Evolutionary conservation across 73 alveolate species (phyloP).

Genomic region (Blepharisma japonicum): DNA sequence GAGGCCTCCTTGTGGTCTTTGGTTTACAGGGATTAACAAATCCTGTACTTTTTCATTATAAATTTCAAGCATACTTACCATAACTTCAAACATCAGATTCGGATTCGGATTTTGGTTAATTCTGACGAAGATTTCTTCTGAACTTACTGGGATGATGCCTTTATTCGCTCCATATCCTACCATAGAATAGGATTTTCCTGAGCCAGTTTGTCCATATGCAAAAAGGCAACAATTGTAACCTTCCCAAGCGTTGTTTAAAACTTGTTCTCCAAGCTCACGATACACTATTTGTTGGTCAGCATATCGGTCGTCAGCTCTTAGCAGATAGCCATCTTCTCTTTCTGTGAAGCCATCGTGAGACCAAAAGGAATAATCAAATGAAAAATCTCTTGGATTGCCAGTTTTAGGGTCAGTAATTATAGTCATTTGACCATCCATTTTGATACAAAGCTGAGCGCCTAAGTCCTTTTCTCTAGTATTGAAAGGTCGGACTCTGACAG

Average conservation of each 20-base stretch:
- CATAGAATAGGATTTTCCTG: constrained; percentile 88
- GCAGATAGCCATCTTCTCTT: constrained; percentile 41
- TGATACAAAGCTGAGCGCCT: constrained; percentile 63
- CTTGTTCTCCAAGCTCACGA: constrained; percentile 68
- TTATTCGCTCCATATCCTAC: constrained; percentile 92
- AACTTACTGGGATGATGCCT: constrained; percentile 98
- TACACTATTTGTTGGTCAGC: constrained; percentile 80
- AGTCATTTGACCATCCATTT: constrained; percentile 76
- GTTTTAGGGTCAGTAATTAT: constrained; percentile 47
- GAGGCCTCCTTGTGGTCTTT: constrained; percentile 91
- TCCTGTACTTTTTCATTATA: constrained; percentile 92
- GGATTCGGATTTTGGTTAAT: constrained; percentile 81
- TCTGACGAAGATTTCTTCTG: constrained; percentile 93
- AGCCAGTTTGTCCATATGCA: constrained; percentile 97
- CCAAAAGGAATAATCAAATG: constrained; percentile 76
- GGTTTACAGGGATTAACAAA: constrained; percentile 68
- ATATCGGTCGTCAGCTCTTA: constrained; percentile 56
- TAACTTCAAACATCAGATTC: constrained; percentile 74
- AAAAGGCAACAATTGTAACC: constrained; percentile 96
- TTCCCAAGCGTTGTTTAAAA: constrained; percentile 86
- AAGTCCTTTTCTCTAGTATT: constrained; percentile 82
- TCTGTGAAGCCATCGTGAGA: constrained; percentile 67
- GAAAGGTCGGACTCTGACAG: constrained; percentile 98
- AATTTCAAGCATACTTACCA: constrained; percentile 85
- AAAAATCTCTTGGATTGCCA: constrained; percentile 45